These are phyloP conservation scores for Phlebopus sp. DNA, from an alignment of 1,284 basidiomycete species.

Conservation along the genomic window DNA sequence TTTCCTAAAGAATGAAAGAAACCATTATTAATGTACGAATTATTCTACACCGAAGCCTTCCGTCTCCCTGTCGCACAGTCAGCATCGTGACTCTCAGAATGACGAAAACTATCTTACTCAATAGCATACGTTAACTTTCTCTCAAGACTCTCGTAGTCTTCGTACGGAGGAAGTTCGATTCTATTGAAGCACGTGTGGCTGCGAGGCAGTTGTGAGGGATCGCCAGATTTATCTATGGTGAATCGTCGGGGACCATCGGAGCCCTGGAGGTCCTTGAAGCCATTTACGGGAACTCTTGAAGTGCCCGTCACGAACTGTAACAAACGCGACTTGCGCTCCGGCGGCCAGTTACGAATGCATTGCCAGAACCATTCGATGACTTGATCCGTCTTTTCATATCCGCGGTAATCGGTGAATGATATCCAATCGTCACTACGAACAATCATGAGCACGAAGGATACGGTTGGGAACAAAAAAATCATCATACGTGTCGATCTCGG, in stretches of 20 bases:
- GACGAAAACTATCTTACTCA: conserved; percentile 55
- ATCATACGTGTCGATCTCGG: conserved; percentile 91
- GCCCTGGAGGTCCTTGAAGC: conserved; percentile 98
- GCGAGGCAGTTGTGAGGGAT: conserved; percentile 85
- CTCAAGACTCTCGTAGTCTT: conserved; percentile 86
- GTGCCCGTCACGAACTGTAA: conserved; percentile 98
- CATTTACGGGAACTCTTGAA: conserved; percentile 95
- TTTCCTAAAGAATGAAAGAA: conserved; percentile 2
- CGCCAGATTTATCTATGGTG: conserved; percentile 96
- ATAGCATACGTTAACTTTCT: conserved; percentile 89
- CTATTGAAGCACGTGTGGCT: conserved; percentile 92
- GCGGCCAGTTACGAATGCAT: conserved; percentile 93
- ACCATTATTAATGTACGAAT: conserved; percentile 6
- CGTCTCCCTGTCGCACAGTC: conserved; percentile 45
- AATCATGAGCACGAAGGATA: conserved; percentile 9
- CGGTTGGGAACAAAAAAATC: conserved; percentile 2
- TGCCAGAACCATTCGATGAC: conserved; percentile 99
- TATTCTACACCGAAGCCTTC: conserved; percentile 50
- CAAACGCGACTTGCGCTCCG: conserved; percentile 92
- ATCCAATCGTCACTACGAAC: conserved; percentile 74
- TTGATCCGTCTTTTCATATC: conserved; percentile 84
- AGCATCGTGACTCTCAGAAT: conserved; percentile 2
- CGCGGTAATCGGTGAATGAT: conserved; percentile 83
- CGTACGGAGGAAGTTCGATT: conserved; percentile 89
- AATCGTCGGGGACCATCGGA: conserved; percentile 94